Evolutionary conservation across 768 basidiomycete species (phyloP), one percentile per base, ranked within the genome.

Genomic region (Leccinum incarnatum): DNA sequence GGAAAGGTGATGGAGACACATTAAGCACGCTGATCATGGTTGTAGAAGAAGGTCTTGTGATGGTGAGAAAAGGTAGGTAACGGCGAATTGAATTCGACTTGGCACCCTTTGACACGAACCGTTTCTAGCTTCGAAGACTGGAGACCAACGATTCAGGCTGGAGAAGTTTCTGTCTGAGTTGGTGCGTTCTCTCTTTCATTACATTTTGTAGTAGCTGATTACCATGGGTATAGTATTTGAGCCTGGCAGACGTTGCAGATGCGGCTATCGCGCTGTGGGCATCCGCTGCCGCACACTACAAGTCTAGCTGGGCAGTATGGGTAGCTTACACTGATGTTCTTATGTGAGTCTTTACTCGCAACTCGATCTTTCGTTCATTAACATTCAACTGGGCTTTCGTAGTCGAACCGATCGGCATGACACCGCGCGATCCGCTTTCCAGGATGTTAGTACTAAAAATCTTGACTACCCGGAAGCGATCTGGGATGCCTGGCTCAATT

Each of bases 381-480:
- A 27, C 45, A 23, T 25, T 49, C 21, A 23, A 46, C 48, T 17
- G 23, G 40, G 29, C 23, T 49, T 47, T 34, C 50, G 23, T 63
- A 86, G 85, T 63, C 83, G 83, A 69, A 73, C 80, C 36, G 78
- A 80, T 58, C 77, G 76, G 62, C 75, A 84, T 53, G 80, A 84
- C 15, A 75, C 82, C 49, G 89, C 89, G 3, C 84, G 93, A 42
- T 76, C 80, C 23, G 75, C 84, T 7, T 96, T 92, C 70, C 73
- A 76, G 45, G 84, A 87, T 59, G 77, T 90, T 4, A 81, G 85
- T 29, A 76, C 78, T 47, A 89, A 89, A 69, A 83, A 87, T 52
- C 65, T 98, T 40, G 96, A 99, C 72, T 98, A 95, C 89, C 95
- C 97, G 0, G 96, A 99, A 72, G 89, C 88, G 10, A 77, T 98